A percentile compares a stretch with the other conserved stretches of the same genome.
Evolutionary conservation across 371 early-diverging fungal genomes (phyloP).

Genomic region (Circinella minor): DNA sequence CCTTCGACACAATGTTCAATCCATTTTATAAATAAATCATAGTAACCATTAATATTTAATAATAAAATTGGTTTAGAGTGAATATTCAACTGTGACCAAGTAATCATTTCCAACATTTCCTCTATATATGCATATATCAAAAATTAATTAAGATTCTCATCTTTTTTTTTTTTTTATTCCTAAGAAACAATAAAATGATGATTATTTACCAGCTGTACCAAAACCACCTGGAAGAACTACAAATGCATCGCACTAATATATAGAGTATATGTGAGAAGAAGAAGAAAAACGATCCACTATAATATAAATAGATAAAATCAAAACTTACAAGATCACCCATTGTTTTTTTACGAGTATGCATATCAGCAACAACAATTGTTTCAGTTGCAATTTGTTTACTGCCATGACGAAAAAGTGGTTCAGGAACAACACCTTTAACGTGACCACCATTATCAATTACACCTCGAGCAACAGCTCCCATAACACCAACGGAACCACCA

Average conservation of each 20-base stretch:
- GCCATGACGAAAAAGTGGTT: constrained; percentile 59
- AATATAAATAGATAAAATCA: no score
- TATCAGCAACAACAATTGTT: constrained; percentile 73
- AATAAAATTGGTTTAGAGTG: constrained; percentile 79
- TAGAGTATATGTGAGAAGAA: neutral
- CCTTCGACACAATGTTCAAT: constrained; percentile 63
- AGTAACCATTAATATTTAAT: constrained; percentile 79
- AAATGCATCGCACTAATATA: constrained; percentile 68
- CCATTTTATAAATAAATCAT: constrained; percentile 66
- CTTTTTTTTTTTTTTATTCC: no score
- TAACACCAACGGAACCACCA: constrained; percentile 79
- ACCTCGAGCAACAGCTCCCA: constrained; percentile 80
- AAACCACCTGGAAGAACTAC: constrained; percentile 88
- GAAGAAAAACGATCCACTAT: no score
- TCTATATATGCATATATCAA: constrained; percentile 52
- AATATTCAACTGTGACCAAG: constrained; percentile 82
- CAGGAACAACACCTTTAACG: constrained; percentile 76
- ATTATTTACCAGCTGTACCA: constrained; percentile 18
- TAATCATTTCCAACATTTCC: constrained; percentile 84
- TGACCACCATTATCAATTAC: constrained; percentile 61
- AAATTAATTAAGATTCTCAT: no score
- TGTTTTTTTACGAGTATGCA: constrained; percentile 83
- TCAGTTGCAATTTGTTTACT: constrained; percentile 57
- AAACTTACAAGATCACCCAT: constrained; percentile 66
- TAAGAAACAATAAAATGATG: no score